These are phyloP conservation scores for Purpureocillium lavendulum DNA, from an alignment of 2,329 filamentous ascomycete species.

Conservation along the genomic window DNA sequence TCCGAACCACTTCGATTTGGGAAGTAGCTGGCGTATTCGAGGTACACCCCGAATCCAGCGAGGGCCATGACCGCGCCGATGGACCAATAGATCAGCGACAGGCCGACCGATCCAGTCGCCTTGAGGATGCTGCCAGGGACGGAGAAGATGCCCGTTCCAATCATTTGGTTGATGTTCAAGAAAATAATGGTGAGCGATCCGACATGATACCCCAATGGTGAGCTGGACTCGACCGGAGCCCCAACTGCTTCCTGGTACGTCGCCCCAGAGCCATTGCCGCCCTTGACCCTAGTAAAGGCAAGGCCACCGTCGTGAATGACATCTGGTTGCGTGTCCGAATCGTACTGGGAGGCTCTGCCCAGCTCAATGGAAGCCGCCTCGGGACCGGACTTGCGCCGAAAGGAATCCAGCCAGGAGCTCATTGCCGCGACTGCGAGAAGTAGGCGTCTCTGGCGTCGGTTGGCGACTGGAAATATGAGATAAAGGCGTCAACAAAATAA, in stretches of 20 bases:
- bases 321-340: background rate
- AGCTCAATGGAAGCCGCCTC: too few relatives aligned
- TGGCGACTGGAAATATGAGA: too few relatives aligned
- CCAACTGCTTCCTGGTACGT: constrained; percentile 54
- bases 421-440: too few relatives aligned
- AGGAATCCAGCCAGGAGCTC: too few relatives aligned
- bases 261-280: constrained; percentile 38
- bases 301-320: constrained; percentile 27
- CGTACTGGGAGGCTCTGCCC: background rate
- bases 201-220: constrained; percentile 52
- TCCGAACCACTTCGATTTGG: constrained; percentile 58
- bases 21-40: constrained; percentile 58
- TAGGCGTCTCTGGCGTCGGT: too few relatives aligned
- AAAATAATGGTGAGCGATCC: constrained; percentile 48
- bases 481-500: too few relatives aligned
- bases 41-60: constrained; percentile 48
- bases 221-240: constrained; percentile 50
- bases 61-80: constrained; percentile 52
- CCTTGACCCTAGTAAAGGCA: constrained; percentile 30
- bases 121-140: constrained; percentile 45
- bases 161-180: constrained; percentile 54
- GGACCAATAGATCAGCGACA: constrained; percentile 56
- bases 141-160: constrained; percentile 57
- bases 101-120: constrained; percentile 52
- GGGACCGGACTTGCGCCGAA: too few relatives aligned